phyloP scores from a whole-genome alignment of 2,329 filamentous ascomycete species.

The Thielaviopsis populi region DNA sequence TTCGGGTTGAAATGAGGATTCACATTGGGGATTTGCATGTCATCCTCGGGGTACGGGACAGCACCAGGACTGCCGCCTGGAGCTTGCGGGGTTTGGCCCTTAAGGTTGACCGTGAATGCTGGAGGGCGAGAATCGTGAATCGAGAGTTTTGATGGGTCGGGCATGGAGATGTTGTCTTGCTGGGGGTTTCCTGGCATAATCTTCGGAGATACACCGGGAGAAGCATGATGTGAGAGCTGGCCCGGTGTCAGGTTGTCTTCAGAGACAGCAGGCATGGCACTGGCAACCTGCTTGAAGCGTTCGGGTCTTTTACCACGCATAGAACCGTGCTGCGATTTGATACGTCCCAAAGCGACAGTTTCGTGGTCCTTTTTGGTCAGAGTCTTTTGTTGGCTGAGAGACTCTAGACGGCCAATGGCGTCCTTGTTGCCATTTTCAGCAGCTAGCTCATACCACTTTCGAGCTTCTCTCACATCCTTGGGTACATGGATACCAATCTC shows the following conservation, averaged over 20 bases:
- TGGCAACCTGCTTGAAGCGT: conserved; percentile 27
- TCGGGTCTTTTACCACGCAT: conserved; percentile 47
- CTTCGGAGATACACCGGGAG: conserved; percentile 18
- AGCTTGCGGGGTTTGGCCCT: conserved; percentile 21
- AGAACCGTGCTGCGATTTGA: conserved; percentile 67
- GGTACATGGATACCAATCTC: conserved; percentile 88
- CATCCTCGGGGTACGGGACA: conserved; percentile 41
- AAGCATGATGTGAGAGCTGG: conserved; percentile 18
- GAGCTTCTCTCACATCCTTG: conserved; percentile 68
- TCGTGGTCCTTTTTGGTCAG: conserved; percentile 87
- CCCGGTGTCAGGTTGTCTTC: conserved; percentile 26
- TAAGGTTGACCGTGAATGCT: conserved; percentile 37
- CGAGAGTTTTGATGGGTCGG: conserved; percentile 27
- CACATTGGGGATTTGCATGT: conserved; percentile 25
- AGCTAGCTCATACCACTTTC: conserved; percentile 80
- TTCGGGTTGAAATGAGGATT: conserved; percentile 32
- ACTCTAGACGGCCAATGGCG: conserved; percentile 66
- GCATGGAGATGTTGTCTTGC: conserved; percentile 19
- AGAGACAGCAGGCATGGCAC: conserved; percentile 33
- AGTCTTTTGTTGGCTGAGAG: conserved; percentile 66
- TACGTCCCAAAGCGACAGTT: conserved; percentile 72
- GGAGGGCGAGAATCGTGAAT: conserved; percentile 28
- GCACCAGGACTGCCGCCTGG: conserved; percentile 27
- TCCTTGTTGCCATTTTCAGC: conserved; percentile 86
- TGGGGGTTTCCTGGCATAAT: conserved; percentile 18